Evolutionary conservation across 78 protist species (phyloP), one percentile per base, ranked within the genome.

Genomic region (Speleostelium caveatum): DNA sequence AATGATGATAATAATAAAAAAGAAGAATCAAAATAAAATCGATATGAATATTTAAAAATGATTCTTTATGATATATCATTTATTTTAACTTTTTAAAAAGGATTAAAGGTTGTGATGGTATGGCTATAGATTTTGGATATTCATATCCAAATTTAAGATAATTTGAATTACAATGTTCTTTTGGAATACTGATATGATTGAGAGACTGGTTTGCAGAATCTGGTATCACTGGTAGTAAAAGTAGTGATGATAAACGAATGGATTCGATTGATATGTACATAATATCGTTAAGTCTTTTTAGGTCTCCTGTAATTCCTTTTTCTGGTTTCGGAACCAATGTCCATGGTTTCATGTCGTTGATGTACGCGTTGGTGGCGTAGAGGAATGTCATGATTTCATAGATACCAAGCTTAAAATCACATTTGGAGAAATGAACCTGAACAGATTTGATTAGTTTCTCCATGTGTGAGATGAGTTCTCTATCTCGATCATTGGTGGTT

Each of bases 251-350:
- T 1, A 76, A 67, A 62, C 94, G 55, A 17, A 88, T 75, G 38
- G 61, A 62, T 39, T 88, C 94, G 10, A 88, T 60, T 36, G 78
- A 41, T 22, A 56, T 32, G 30, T 88, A 88, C 35, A 75, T 62
- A 14, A 67, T 41, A 5, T 51, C 36, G 21, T 73, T 72, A 51
- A 88, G 17, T 55, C 87, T 17, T 16, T 36, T 10, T 21, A 61
- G 39, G 19, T 88, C 94, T 2, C 76, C 74, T 8, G 19, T 26
- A 7, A 45, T 35, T 28, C 26, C 21, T 35, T 78, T 78, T 22
- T 73, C 68, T 45, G 86, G 72, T 72, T 88, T 88, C 35, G 94
- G 91, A 24, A 69, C 87, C 3, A 75, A 33, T 41, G 80, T 80
- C 95, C 95, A 91, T 10, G 95, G 95, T 38, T 71, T 65, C 12